phyloP scores from a whole-genome alignment of 1,284 basidiomycete species.

The Pseudozyma flocculosa region DNA sequence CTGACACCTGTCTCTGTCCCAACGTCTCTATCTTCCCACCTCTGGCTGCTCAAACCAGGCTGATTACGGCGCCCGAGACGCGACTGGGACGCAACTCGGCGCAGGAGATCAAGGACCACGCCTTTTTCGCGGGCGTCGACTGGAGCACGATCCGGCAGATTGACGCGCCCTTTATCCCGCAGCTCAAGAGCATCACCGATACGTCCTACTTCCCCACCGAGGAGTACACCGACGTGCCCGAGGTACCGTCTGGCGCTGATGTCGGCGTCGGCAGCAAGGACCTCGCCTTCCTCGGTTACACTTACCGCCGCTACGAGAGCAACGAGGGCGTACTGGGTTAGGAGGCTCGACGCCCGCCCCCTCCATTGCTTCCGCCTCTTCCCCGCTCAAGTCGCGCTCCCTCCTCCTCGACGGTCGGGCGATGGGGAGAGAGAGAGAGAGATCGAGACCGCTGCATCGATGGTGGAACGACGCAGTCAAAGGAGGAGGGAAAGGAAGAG shows the following conservation, averaged over 20 bases:
- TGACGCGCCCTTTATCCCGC: conserved; percentile 92
- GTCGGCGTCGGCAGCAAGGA: conserved; percentile 51
- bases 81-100: conserved; percentile 68
- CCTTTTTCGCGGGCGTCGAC: conserved; percentile 95
- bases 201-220: conserved; percentile 97
- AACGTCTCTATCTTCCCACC: background rate
- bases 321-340: conserved; percentile 37
- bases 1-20: too few species aligned
- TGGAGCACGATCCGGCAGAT: conserved; percentile 88
- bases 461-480: too few species aligned
- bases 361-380: too few species aligned
- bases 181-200: conserved; percentile 78
- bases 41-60: conserved; percentile 43
- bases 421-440: too few species aligned
- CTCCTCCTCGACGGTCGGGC: too few species aligned
- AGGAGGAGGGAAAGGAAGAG: too few species aligned
- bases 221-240: conserved; percentile 78
- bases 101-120: conserved; percentile 87
- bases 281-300: conserved; percentile 55
- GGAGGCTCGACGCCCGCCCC: background rate
- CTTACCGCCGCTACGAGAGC: conserved; percentile 53
- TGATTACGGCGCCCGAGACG: conserved; percentile 81
- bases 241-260: conserved; percentile 60
- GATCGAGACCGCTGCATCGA: too few species aligned
- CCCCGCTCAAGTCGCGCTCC: too few species aligned